These are phyloP conservation scores for Aspergillus novoparasiticus DNA, from an alignment of 2,329 filamentous ascomycete species.

Conservation along the genomic window DNA sequence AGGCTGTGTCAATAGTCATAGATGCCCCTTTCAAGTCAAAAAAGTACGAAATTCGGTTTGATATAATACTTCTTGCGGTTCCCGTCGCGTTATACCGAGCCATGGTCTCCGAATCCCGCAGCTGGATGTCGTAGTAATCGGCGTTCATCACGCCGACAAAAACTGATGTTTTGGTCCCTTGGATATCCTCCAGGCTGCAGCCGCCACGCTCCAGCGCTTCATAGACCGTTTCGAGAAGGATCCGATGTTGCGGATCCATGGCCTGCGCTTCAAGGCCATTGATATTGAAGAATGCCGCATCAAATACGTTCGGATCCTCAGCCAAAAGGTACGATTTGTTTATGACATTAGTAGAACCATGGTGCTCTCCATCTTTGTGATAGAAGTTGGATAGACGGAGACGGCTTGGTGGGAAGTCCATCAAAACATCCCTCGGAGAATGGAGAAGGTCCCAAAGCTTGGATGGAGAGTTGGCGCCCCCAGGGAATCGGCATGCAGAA, in stretches of 20 bases:
- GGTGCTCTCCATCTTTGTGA: neutral
- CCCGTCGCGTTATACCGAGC: slow-evolving; percentile 33
- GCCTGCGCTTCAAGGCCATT: no score
- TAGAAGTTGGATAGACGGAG: neutral
- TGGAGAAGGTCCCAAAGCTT: neutral
- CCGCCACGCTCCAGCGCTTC: slow-evolving; percentile 28
- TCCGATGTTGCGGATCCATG: slow-evolving; percentile 25
- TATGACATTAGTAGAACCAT: neutral
- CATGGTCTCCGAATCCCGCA: slow-evolving; percentile 26
- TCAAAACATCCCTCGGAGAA: neutral
- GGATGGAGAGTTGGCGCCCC: no score
- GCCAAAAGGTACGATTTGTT: no score
- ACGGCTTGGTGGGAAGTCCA: neutral
- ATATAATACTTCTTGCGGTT: slow-evolving; percentile 39
- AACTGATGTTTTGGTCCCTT: slow-evolving; percentile 28
- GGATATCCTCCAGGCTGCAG: slow-evolving; percentile 26
- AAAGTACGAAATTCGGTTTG: slow-evolving; percentile 28
- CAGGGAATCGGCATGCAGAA: no score
- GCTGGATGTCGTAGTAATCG: slow-evolving; percentile 28
- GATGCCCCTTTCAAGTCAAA: slow-evolving; percentile 41
- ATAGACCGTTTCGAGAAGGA: slow-evolving; percentile 31
- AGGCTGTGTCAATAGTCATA: slow-evolving; percentile 52
- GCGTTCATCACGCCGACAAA: slow-evolving; percentile 32
- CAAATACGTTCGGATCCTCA: no score
- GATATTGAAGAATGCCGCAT: no score